Percentiles rank a stretch among this genome's conserved stretches.
These are phyloP conservation scores for Leishmania tarentolae DNA, from an alignment of 208 protist genomes.

Conservation along the genomic window DNA sequence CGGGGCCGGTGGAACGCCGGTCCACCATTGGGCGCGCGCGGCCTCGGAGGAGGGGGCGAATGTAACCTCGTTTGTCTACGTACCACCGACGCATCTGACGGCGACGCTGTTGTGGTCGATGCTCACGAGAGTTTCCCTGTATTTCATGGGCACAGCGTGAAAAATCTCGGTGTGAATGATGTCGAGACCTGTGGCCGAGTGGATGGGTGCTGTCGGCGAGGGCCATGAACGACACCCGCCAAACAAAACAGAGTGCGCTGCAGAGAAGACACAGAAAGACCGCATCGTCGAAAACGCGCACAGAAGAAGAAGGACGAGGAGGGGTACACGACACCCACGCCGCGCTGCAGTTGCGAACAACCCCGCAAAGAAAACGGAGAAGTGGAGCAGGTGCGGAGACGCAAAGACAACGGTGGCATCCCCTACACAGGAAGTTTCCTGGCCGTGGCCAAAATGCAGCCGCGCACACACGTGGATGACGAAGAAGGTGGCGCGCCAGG, in stretches of 20 bases:
- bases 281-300: no score
- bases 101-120: not conserved
- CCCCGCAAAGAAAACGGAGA: no score
- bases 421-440: not conserved
- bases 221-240: no score
- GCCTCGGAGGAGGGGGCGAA: not conserved
- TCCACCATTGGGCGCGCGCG: not conserved
- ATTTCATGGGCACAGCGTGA: not conserved
- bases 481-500: not conserved
- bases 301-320: no score
- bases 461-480: not conserved
- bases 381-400: no score
- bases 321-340: no score
- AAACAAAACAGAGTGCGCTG: no score
- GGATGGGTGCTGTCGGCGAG: no score
- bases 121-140: not conserved
- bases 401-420: not conserved
- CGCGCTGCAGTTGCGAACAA: no score
- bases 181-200: not conserved
- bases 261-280: no score
- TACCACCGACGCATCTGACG: no score
- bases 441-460: not conserved
- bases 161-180: not conserved
- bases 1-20: not conserved
- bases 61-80: not conserved